These are phyloP conservation scores for Camillea tinctor DNA, from an alignment of 2,329 filamentous ascomycete genomes.

Conservation along the genomic window DNA sequence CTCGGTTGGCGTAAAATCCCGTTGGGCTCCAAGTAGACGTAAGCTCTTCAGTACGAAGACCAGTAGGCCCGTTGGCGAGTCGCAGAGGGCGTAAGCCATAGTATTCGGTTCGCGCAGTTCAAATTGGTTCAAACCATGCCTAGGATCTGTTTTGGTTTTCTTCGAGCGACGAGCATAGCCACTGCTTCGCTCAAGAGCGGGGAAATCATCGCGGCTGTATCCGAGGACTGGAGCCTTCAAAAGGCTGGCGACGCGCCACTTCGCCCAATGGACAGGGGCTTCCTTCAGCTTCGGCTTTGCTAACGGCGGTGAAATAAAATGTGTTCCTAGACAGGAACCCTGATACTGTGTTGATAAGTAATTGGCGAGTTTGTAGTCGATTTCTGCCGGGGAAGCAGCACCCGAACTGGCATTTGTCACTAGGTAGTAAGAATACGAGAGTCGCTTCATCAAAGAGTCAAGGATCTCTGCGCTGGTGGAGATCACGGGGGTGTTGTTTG, in stretches of 20 bases:
- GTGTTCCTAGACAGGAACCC: constrained; percentile 55
- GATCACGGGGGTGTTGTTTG: constrained; percentile 48
- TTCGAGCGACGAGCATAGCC: constrained; percentile 15
- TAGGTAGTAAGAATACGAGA: constrained; percentile 60
- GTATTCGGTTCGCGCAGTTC: constrained; percentile 50
- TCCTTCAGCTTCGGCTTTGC: constrained; percentile 44
- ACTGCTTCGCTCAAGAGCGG: constrained; percentile 35
- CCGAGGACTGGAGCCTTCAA: constrained; percentile 53
- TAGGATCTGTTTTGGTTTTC: constrained; percentile 15
- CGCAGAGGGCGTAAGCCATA: constrained; percentile 58
- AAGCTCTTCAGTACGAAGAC: constrained; percentile 52
- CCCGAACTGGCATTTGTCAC: constrained; percentile 53
- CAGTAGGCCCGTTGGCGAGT: constrained; percentile 59
- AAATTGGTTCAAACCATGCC: constrained; percentile 32
- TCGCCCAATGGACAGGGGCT: constrained; percentile 50
- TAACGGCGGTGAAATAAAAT: constrained; percentile 59
- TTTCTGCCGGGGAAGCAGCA: constrained; percentile 42
- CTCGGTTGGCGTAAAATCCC: constrained; percentile 48
- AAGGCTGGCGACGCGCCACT: constrained; percentile 53
- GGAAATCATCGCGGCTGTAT: constrained; percentile 53
- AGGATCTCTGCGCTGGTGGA: constrained; percentile 55
- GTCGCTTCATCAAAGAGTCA: constrained; percentile 56
- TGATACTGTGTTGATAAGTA: constrained; percentile 47
- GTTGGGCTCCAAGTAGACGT: constrained; percentile 38
- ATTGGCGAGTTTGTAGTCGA: constrained; percentile 52